phyloP scores from a whole-genome alignment of 2,329 filamentous ascomycete species.

The Aureobasidium sp. region DNA sequence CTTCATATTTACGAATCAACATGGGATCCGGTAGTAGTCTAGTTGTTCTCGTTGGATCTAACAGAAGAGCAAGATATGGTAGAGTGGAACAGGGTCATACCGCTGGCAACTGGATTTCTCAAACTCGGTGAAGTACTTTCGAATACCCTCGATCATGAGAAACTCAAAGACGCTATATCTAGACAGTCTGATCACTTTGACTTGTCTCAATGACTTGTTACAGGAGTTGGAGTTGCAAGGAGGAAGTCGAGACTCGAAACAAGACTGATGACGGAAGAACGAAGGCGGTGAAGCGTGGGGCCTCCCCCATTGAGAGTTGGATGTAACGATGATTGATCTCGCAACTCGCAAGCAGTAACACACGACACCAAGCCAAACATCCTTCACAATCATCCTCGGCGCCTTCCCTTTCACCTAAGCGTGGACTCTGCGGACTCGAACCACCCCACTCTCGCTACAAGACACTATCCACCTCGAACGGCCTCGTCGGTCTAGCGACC shows the following conservation, averaged over 20 bases:
- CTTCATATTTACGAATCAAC: no score
- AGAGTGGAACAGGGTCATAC: not conserved
- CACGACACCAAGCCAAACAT: not conserved
- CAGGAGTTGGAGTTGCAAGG: not conserved
- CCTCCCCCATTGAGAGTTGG: not conserved
- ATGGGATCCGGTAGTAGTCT: no score
- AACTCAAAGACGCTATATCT: not conserved
- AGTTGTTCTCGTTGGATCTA: no score
- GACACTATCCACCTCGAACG: not conserved
- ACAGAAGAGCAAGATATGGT: not conserved
- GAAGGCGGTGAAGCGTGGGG: constrained; percentile 11
- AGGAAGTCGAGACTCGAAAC: not conserved
- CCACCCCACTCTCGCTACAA: not conserved
- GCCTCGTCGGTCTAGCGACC: constrained; percentile 11
- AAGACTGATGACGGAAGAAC: not conserved
- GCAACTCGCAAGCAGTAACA: not conserved
- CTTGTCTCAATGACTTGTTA: not conserved
- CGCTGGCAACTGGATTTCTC: not conserved
- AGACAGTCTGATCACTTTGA: no score
- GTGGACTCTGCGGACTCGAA: not conserved
- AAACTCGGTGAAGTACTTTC: no score
- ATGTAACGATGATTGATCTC: not conserved
- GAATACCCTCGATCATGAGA: no score
- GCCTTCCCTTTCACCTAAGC: not conserved
- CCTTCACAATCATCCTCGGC: not conserved